phyloP scores from a whole-genome alignment of 192 early-diverging fungal genomes.

The Allomyces javanicus region DNA sequence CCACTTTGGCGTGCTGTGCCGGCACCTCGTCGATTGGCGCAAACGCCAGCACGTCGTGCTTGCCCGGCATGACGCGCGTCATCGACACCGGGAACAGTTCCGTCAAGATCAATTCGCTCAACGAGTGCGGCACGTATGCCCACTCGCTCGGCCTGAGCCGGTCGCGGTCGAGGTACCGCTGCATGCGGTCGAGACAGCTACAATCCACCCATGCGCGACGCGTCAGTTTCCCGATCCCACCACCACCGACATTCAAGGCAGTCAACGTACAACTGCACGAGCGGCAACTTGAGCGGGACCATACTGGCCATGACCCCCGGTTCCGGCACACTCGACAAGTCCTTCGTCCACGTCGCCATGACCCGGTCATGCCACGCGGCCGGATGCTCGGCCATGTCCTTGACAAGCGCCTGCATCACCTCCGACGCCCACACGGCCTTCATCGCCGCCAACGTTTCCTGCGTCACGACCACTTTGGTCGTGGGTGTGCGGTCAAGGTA shows the following conservation, averaged over 20 bases:
- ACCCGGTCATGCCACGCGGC: neutral
- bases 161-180: neutral
- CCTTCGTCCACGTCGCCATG: neutral
- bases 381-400: neutral
- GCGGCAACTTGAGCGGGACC: neutral
- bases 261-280: neutral
- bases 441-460: neutral
- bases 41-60: neutral
- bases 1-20: no score
- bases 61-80: neutral
- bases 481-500: neutral
- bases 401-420: neutral
- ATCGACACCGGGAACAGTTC: neutral
- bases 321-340: neutral
- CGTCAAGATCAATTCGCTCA: neutral
- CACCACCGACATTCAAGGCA: neutral
- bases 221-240: no score
- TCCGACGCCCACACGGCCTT: neutral
- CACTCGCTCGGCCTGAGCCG: neutral
- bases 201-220: neutral
- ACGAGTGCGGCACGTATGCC: neutral
- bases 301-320: neutral
- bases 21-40: neutral
- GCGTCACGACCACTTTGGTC: neutral
- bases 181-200: neutral